phyloP scores from a whole-genome alignment of 352 stramenopile genomes.

The Globisporangium paroecandrum region DNA sequence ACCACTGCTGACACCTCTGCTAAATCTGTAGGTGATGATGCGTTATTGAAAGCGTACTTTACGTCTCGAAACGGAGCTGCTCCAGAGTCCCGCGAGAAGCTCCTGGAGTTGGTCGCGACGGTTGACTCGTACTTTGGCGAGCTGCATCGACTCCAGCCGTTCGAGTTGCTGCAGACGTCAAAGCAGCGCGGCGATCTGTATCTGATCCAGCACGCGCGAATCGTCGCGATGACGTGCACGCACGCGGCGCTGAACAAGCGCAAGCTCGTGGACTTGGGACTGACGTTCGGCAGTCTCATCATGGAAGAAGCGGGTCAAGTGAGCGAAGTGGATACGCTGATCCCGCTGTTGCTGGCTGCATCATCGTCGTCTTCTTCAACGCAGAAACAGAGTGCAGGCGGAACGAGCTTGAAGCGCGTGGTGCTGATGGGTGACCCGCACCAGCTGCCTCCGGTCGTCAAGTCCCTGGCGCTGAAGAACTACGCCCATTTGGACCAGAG shows the following conservation, averaged over 20 bases:
- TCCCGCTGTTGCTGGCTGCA: slow-evolving; percentile 89
- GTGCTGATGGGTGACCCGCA: slow-evolving; percentile 94
- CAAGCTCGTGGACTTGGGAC: slow-evolving; percentile 82
- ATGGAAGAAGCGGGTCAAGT: slow-evolving; percentile 96
- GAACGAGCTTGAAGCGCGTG: slow-evolving; percentile 85
- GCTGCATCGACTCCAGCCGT: slow-evolving; percentile 88
- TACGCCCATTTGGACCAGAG: slow-evolving; percentile 94
- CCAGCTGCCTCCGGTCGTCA: slow-evolving; percentile 90
- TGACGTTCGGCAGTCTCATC: slow-evolving; percentile 86
- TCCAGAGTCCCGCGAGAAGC: slow-evolving; percentile 19
- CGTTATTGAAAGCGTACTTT: slow-evolving; percentile 38
- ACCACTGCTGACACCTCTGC: neutral
- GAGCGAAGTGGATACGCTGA: slow-evolving; percentile 92
- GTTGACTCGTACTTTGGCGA: slow-evolving; percentile 92
- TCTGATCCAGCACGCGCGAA: slow-evolving; percentile 92
- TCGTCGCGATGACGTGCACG: slow-evolving; percentile 96
- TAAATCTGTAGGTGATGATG: slow-evolving; percentile 16
- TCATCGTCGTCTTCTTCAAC: slow-evolving; percentile 15
- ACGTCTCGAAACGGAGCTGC: slow-evolving; percentile 25
- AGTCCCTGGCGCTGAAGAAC: slow-evolving; percentile 82
- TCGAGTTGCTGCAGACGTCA: slow-evolving; percentile 93
- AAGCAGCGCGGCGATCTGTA: slow-evolving; percentile 92
- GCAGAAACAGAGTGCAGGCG: neutral
- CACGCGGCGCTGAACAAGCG: slow-evolving; percentile 89
- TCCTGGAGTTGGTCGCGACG: slow-evolving; percentile 52